Base-by-base conservation (phyloP, 1,284 basidiomycete genomes). In the Ganoderma sinense region DNA sequence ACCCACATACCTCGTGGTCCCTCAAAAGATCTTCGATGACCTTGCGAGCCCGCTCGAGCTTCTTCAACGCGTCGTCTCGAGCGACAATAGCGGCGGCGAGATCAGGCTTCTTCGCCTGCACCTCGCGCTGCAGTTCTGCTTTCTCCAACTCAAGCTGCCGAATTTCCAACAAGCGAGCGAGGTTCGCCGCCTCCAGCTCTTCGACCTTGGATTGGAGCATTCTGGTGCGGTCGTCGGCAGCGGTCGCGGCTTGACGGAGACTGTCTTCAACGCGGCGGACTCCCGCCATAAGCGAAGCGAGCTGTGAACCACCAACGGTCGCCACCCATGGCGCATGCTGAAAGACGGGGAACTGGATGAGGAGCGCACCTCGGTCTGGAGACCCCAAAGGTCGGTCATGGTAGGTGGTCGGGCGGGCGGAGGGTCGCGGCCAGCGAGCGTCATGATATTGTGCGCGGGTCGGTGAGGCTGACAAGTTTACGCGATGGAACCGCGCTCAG, bases 131-230 rank as follows among this genome's bases (percentile, higher is more conserved):
- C 31, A 79, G 62, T 61, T 64, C 70, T 1, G 60, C 62, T 59
- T 77, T 78, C 70, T 77, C 74, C 18, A 60, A 51, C 45, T 76
- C 67, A 6, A 78, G 58, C 26, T 23, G 63, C 14, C 53, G 72
- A 43, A 77, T 73, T 16, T 62, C 56, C n/a, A 55, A 29, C 1
- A 62, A 43, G 31, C 56, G 69, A 13, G 59, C 45, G 36, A 68
- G 60, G 55, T 70, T 73, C 61, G 72, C 70, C 11, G 73, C 68
- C 53, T 77, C 73, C n/a, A 75, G 69, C 23, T 73, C 73, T 41
- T 66, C 66, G 20, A 76, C 65, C 58, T 69, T 72, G 14, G 53
- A 26, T 20, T 68, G 66, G 13, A 75, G 67, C 43, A 48, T 45
- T 1, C 40, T 20, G 20, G 31, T 64, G 10, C 65, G 62, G n/a